Base-by-base conservation (phyloP, 306 rosid genomes). In the Fragaria nilgerrensis region DNA sequence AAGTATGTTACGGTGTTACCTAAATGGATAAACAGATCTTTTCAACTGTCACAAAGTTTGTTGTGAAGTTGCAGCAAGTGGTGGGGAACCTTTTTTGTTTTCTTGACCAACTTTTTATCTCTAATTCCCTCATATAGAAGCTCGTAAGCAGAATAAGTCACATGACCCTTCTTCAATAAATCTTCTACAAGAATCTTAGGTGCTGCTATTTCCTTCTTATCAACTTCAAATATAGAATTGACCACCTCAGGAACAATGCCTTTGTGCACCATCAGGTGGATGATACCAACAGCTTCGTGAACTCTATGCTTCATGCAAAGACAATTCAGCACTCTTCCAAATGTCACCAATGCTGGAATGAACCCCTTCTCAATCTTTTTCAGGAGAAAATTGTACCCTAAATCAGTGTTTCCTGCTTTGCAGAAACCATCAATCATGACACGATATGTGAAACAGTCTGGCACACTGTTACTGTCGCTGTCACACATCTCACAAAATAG, bases 151-250 rank as follows among this genome's bases (percentile, higher is more conserved):
- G 82, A 81, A 78, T 94, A 94, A 76, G 95, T 88, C 78, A 94
- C 83, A 68, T 84, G 90, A 45, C 88, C 87, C 86, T 89, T 94
- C 90, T 89, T 94, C 86, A 94, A 80, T 85, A 94, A 80, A 72
- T 90, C 83, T 88, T 94, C 95, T 32, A 94, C 93, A 74, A 94
- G 87, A 86, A 92, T 92, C 87, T 94, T 94, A 55, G 98, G 98
- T 8, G 97, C 95, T 9, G 96, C 98, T 70, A 90, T 81, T 71
- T 77, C 90, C 85, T 79, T 92, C 86, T 94, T 94, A 78, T 89
- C 96, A 78, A 89, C 89, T 78, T 87, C 93, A 76, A 92, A 92
- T 68, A 94, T 90, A 76, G 94, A 79, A 85, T 85, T 75, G 29
- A 92, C 98, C 72, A 79, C 84, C 72, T 92, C 93, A 29, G 96